Evolutionary conservation across 2,329 filamentous ascomycete genomes (phyloP).

Genomic region (Colletotrichum somersetense): DNA sequence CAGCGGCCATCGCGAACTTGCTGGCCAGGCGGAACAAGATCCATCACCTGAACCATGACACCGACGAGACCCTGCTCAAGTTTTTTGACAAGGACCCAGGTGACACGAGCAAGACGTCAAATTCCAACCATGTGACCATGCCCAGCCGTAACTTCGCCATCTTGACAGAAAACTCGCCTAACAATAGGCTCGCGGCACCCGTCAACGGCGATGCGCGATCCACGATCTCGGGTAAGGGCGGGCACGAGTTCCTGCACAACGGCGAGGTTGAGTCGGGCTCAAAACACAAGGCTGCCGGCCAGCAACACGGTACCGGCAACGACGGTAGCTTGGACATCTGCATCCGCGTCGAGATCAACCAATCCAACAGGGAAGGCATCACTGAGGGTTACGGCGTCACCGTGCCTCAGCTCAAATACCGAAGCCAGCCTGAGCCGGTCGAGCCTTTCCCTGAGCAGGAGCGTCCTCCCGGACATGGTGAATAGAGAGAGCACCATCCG

Average conservation of each 20-base stretch:
- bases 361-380: conserved; percentile 82
- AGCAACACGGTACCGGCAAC: conserved; percentile 65
- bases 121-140: conserved; percentile 88
- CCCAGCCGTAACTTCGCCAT: conserved; percentile 94
- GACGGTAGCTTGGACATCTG: conserved; percentile 81
- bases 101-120: conserved; percentile 76
- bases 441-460: conserved; percentile 40
- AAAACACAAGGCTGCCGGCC: conserved; percentile 77
- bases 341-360: conserved; percentile 88
- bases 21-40: conserved; percentile 91
- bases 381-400: conserved; percentile 88
- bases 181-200: conserved; percentile 51
- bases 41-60: conserved; percentile 76
- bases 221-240: conserved; percentile 66
- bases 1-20: conserved; percentile 88
- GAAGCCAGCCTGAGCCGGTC: conserved; percentile 45
- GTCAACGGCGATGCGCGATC: conserved; percentile 44
- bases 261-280: conserved; percentile 87
- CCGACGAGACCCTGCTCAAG: conserved; percentile 93
- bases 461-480: conserved; percentile 21
- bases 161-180: conserved; percentile 87
- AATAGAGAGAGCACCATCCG: conserved; percentile 15
- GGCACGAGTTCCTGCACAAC: conserved; percentile 77
- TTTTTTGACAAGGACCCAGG: conserved; percentile 94
- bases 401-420: conserved; percentile 76